Conservation (phyloP, 2,329 filamentous ascomycete genomes). For the Aspergillus glaucus region DNA sequence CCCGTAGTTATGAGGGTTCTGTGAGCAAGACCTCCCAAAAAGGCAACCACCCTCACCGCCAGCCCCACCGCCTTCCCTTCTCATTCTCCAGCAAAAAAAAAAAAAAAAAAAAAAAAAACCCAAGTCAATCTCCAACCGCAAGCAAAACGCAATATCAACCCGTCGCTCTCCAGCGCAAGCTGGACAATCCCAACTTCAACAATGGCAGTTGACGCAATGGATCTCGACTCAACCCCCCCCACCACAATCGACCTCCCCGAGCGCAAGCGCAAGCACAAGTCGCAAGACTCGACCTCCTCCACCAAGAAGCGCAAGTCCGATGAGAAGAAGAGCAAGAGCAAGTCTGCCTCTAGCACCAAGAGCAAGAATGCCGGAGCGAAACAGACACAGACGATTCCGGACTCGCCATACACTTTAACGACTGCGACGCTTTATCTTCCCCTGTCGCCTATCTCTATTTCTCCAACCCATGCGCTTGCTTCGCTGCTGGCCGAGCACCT, state of each 20-base stretch:
- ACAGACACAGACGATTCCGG: slow-evolving; percentile 27
- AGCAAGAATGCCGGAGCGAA: slow-evolving; percentile 23
- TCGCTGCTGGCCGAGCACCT: slow-evolving; percentile 57
- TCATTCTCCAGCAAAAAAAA: slow-evolving; percentile 1
- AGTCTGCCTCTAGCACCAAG: slow-evolving; percentile 31
- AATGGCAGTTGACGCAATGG: slow-evolving; percentile 38
- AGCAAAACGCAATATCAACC: slow-evolving; percentile 5
- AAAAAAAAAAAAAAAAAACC: slow-evolving; percentile 27
- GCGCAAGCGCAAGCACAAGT: slow-evolving; percentile 42
- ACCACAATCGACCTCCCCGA: slow-evolving; percentile 18
- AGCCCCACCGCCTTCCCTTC: slow-evolving; percentile 22
- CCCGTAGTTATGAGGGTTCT: no score
- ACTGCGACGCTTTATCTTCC: slow-evolving; percentile 68
- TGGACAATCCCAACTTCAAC: slow-evolving; percentile 1
- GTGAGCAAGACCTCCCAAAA: no score
- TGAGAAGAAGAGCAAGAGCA: slow-evolving; percentile 25
- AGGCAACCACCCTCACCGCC: slow-evolving; percentile 15
- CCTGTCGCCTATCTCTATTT: slow-evolving; percentile 51
- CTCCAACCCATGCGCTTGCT: slow-evolving; percentile 48
- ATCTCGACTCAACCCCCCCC: slow-evolving; percentile 26
- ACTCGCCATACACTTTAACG: slow-evolving; percentile 69
- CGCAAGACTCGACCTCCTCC: slow-evolving; percentile 36
- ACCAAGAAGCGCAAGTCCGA: slow-evolving; percentile 39
- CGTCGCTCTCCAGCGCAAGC: slow-evolving; percentile 3
- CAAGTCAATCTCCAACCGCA: no score